phyloP scores from a whole-genome alignment of 768 basidiomycete genomes.

The Hortiboletus flavorubellus region DNA sequence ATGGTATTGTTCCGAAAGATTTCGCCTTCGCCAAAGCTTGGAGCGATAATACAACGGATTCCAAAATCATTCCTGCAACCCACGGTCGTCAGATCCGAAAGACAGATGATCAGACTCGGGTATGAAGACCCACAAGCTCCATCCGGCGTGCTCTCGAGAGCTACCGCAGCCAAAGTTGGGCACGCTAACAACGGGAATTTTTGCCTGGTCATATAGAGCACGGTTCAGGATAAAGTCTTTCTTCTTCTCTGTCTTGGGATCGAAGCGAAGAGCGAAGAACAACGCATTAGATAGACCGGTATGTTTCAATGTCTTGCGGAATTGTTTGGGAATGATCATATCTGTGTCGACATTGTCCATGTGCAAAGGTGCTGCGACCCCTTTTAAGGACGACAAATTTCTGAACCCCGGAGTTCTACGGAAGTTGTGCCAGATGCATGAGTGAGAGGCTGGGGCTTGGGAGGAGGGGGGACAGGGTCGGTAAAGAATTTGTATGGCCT shows the following conservation, averaged over 20 bases:
- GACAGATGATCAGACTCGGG: neutral
- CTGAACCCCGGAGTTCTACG: slow-evolving; percentile 38
- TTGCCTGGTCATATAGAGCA: slow-evolving; percentile 68
- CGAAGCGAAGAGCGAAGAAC: slow-evolving; percentile 78
- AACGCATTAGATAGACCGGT: slow-evolving; percentile 82
- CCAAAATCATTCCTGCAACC: slow-evolving; percentile 76
- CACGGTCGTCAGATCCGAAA: neutral
- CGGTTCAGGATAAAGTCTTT: slow-evolving; percentile 86
- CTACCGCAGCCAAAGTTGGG: slow-evolving; percentile 91
- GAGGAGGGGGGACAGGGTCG: slow-evolving; percentile 57
- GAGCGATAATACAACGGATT: slow-evolving; percentile 83
- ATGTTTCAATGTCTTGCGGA: slow-evolving; percentile 87
- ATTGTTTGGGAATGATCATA: slow-evolving; percentile 93
- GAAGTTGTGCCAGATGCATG: slow-evolving; percentile 33
- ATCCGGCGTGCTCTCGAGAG: slow-evolving; percentile 88
- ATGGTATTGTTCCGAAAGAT: slow-evolving; percentile 88
- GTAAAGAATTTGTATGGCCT: slow-evolving; percentile 76
- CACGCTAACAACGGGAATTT: slow-evolving; percentile 80
- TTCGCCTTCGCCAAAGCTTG: slow-evolving; percentile 88
- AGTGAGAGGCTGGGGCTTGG: slow-evolving; percentile 41
- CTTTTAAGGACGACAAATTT: slow-evolving; percentile 69
- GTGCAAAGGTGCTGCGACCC: slow-evolving; percentile 75
- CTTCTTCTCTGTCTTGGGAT: slow-evolving; percentile 72
- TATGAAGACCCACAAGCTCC: slow-evolving; percentile 62
- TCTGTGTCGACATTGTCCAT: slow-evolving; percentile 90